These are phyloP conservation scores for Solanum pennellii DNA, from an alignment of 257 asterid species.

Conservation along the genomic window DNA sequence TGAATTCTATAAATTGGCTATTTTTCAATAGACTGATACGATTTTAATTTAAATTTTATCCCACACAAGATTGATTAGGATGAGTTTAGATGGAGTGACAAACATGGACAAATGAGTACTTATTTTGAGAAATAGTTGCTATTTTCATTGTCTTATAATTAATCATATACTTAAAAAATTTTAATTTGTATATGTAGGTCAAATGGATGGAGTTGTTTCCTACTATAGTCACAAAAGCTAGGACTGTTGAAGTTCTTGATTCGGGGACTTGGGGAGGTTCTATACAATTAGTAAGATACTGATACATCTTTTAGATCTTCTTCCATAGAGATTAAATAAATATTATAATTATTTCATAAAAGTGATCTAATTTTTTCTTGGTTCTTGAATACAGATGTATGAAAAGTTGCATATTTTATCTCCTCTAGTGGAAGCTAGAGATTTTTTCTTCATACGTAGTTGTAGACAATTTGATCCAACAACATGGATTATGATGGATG, in stretches of 20 bases:
- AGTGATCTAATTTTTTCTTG: neutral
- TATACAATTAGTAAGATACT: constrained; percentile 5
- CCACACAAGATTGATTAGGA: neutral
- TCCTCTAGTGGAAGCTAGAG: constrained; percentile 37
- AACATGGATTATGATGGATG: constrained; percentile 53
- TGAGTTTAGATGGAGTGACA: neutral
- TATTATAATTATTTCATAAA: neutral
- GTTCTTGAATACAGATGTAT: constrained; percentile 35
- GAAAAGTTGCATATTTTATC: constrained; percentile 15
- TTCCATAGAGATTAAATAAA: neutral
- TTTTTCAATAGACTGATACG: neutral
- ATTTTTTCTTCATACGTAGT: constrained; percentile 46
- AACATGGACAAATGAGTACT: neutral
- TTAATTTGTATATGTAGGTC: constrained; percentile 18
- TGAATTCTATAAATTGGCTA: neutral
- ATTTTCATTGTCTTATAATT: neutral
- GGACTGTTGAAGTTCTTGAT: constrained; percentile 34
- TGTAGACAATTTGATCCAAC: constrained; percentile 33
- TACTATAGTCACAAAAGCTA: constrained; percentile 39
- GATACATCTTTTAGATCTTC: neutral
- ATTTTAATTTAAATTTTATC: neutral
- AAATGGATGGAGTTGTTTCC: constrained; percentile 60
- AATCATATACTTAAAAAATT: neutral
- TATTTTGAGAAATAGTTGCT: neutral
- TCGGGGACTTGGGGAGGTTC: constrained; percentile 33